Evolutionary conservation across 768 basidiomycete genomes (phyloP).

Genomic region (Leccinum longicurvipes): DNA sequence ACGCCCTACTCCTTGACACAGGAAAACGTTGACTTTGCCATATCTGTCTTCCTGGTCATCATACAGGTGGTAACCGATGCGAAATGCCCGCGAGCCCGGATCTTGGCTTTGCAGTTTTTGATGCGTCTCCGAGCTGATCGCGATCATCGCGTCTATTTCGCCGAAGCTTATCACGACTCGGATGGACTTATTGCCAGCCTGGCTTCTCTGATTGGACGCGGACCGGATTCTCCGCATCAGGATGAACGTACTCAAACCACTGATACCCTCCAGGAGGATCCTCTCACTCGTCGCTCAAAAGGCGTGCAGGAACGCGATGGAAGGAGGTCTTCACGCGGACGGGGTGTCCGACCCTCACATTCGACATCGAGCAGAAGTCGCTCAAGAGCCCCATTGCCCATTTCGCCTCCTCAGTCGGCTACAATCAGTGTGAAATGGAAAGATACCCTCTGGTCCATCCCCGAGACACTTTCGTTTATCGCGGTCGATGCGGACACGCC

Average conservation of each 20-base stretch:
- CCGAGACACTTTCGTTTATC: constrained; percentile 60
- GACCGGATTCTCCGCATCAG: constrained; percentile 27
- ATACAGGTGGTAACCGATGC: constrained; percentile 45
- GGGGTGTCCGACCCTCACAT: constrained; percentile 41
- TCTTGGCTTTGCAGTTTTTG: constrained; percentile 80
- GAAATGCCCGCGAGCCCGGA: constrained; percentile 55
- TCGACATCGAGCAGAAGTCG: constrained; percentile 57
- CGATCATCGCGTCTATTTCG: constrained; percentile 80
- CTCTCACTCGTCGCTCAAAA: constrained; percentile 41
- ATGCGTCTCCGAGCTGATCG: constrained; percentile 87
- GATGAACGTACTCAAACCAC: constrained; percentile 24
- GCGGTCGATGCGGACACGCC: constrained; percentile 55
- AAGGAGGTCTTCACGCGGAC: constrained; percentile 50
- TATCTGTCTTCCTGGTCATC: constrained; percentile 51
- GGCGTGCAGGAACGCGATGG: constrained; percentile 51
- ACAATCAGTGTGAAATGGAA: constrained; percentile 33
- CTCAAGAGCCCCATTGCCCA: constrained; percentile 48
- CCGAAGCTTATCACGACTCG: constrained; percentile 48
- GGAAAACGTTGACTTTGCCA: constrained; percentile 49
- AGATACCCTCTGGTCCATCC: constrained; percentile 63
- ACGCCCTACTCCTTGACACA: constrained; percentile 53
- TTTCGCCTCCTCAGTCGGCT: constrained; percentile 24
- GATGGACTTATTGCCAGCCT: constrained; percentile 57
- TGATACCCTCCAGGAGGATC: constrained; percentile 31
- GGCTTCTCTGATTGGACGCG: constrained; percentile 61